These are phyloP conservation scores for Aureobasidium zeae DNA, from an alignment of 2,329 filamentous ascomycete species.

Conservation along the genomic window DNA sequence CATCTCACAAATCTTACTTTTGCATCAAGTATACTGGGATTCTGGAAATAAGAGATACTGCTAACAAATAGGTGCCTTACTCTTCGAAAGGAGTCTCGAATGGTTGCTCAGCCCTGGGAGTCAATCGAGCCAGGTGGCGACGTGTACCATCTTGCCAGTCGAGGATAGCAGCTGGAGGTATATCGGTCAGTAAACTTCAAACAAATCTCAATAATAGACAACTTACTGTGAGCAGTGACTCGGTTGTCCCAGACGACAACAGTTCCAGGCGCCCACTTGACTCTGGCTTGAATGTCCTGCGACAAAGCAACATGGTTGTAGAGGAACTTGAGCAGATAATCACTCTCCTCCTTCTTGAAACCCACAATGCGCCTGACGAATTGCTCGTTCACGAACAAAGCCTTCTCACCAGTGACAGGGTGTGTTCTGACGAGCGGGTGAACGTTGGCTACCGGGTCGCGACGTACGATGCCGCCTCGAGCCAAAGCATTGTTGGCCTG, in stretches of 20 bases:
- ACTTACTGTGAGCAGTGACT: slow-evolving; percentile 54
- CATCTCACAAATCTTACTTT: too few species aligned
- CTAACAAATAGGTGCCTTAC: background rate
- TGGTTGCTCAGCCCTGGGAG: slow-evolving; percentile 70
- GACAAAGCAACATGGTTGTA: slow-evolving; percentile 65
- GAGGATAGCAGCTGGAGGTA: slow-evolving; percentile 49
- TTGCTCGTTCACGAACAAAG: slow-evolving; percentile 72
- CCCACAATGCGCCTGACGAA: slow-evolving; percentile 77
- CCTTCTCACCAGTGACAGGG: slow-evolving; percentile 72
- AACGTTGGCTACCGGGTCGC: slow-evolving; percentile 63
- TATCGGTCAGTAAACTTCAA: background rate
- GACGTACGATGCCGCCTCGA: slow-evolving; percentile 60
- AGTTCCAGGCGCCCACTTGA: slow-evolving; percentile 71
- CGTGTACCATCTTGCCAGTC: slow-evolving; percentile 75
- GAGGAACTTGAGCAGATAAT: slow-evolving; percentile 65
- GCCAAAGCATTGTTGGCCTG: slow-evolving; percentile 63
- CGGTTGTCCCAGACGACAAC: slow-evolving; percentile 85
- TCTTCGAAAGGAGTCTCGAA: slow-evolving; percentile 52
- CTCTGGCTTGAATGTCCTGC: slow-evolving; percentile 61
- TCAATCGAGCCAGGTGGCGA: slow-evolving; percentile 71
- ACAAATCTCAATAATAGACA: slow-evolving; percentile 24
- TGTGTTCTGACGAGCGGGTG: slow-evolving; percentile 77
- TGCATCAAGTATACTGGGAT: too few species aligned
- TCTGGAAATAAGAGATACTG: too few species aligned
- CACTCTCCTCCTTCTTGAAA: slow-evolving; percentile 78